Evolutionary conservation across 75 land plant species (phyloP).

Genomic region (Picea sitchensis): DNA sequence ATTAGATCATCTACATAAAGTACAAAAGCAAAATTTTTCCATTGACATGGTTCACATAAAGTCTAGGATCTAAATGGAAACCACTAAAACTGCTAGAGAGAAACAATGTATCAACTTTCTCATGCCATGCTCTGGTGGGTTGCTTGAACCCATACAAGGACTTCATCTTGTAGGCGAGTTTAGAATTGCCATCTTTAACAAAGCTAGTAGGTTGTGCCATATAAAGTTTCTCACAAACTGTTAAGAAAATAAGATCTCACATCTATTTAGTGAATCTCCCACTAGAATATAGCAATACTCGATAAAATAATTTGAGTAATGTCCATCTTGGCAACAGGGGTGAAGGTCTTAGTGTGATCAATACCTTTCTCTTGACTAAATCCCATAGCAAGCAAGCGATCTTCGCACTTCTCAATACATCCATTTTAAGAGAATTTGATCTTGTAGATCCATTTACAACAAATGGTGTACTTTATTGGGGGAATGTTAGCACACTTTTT

Average conservation of each 20-base stretch:
- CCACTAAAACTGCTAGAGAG: neutral
- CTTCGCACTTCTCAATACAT: neutral
- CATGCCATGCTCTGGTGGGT: neutral
- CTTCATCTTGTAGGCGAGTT: neutral
- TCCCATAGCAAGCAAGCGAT: neutral
- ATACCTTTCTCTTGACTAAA: too few relatives aligned
- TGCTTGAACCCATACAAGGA: neutral
- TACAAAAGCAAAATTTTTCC: neutral
- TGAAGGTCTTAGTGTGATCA: too few relatives aligned
- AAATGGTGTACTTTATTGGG: neutral
- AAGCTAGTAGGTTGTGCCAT: neutral
- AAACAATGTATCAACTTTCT: neutral
- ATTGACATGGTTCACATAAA: neutral
- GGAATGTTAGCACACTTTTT: too few relatives aligned
- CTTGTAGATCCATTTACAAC: neutral
- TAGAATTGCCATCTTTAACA: neutral
- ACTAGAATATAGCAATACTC: too few relatives aligned
- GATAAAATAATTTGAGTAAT: neutral
- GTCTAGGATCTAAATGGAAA: neutral
- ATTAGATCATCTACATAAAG: neutral
- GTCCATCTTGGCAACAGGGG: neutral
- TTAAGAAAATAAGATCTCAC: too few relatives aligned
- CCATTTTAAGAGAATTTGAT: neutral
- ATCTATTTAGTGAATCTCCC: too few relatives aligned
- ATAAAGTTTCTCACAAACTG: too few relatives aligned